Evolutionary conservation across 257 asterid species (phyloP).

Genomic region (Misopates orontium): DNA sequence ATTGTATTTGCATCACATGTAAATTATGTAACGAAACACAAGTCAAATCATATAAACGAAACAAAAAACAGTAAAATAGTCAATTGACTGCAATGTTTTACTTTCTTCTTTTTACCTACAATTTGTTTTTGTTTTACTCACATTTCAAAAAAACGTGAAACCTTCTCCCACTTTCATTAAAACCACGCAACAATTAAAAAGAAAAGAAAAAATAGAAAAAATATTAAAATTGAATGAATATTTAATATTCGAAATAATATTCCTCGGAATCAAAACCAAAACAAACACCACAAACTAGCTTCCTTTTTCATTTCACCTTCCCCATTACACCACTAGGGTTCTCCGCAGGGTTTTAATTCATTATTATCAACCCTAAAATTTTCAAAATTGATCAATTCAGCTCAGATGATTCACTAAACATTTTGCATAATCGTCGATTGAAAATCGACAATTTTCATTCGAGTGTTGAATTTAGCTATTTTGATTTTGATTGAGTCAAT

Average conservation of each 20-base stretch:
- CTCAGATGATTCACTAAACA: background rate
- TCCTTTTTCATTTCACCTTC: background rate
- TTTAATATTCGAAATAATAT: slow-evolving; percentile 34
- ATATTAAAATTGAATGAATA: slow-evolving; percentile 10
- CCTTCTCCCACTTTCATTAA: slow-evolving; percentile 21
- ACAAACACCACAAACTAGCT: too few species aligned
- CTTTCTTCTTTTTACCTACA: too few species aligned
- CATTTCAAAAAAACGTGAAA: slow-evolving; percentile 10
- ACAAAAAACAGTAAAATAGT: background rate
- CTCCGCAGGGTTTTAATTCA: slow-evolving; percentile 33
- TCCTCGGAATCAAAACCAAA: slow-evolving; percentile 23
- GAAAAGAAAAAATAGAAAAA: background rate
- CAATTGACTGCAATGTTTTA: too few species aligned
- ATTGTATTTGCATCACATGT: too few species aligned
- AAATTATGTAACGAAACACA: too few species aligned
- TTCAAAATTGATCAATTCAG: slow-evolving; percentile 15
- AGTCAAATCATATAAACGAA: too few species aligned
- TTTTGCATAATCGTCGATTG: too few species aligned
- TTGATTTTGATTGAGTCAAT: slow-evolving; percentile 31
- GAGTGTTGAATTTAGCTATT: background rate
- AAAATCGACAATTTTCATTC: slow-evolving; percentile 1
- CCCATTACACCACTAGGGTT: slow-evolving; percentile 35
- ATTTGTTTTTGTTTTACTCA: too few species aligned
- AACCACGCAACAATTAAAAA: slow-evolving; percentile 26
- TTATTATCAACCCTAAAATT: background rate